Percentiles rank a stretch among this genome's conserved stretches.
Conservation (phyloP, 2,329 filamentous ascomycete genomes). For the Aspergillus felis region DNA sequence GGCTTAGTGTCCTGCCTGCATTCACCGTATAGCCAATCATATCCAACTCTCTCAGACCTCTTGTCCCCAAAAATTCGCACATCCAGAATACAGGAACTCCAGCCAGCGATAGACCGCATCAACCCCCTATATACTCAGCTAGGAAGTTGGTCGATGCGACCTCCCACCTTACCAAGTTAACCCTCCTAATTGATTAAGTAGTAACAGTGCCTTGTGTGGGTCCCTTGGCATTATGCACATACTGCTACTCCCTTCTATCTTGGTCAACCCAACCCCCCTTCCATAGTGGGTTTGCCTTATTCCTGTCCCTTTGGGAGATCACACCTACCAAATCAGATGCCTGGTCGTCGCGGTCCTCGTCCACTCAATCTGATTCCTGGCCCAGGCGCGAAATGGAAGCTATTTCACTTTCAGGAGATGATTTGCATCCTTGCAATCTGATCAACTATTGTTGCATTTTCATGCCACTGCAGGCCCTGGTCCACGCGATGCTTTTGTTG, state of each 20-base stretch:
- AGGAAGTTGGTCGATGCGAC: background rate
- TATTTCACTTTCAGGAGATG: background rate
- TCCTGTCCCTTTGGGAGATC: background rate
- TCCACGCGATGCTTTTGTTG: background rate
- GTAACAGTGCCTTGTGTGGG: background rate
- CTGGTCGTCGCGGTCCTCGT: background rate
- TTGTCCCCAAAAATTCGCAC: no score
- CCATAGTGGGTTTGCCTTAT: background rate
- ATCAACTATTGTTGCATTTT: background rate
- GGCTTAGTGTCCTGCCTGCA: background rate
- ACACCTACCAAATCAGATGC: background rate
- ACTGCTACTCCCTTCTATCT: background rate
- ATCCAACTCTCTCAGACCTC: background rate
- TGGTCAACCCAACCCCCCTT: background rate
- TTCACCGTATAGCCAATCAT: background rate
- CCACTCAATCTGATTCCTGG: background rate
- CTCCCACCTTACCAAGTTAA: background rate
- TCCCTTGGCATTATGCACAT: background rate
- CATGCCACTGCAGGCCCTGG: background rate
- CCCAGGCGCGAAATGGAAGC: background rate
- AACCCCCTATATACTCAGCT: background rate
- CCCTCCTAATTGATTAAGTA: no score
- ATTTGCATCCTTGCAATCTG: background rate
- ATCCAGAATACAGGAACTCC: no score
- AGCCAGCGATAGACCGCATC: no score